Evolutionary conservation across 768 basidiomycete species (phyloP).

Genomic region (Aureoboletus auriporus): DNA sequence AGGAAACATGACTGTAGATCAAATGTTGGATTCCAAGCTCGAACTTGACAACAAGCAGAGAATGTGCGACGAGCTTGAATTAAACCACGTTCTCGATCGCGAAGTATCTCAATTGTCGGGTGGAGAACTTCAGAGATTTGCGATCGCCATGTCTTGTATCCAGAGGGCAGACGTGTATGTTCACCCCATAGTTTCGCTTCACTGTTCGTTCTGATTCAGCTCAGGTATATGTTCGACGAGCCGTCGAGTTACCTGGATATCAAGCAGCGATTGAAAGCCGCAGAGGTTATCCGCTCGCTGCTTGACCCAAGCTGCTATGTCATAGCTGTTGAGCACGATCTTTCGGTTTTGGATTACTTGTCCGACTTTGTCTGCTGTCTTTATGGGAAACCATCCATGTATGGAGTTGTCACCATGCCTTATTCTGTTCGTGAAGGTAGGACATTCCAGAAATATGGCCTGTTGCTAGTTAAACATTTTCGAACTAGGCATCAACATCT

Average conservation of each 20-base stretch:
- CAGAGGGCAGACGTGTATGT: conserved; percentile 93
- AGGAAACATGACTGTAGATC: conserved; percentile 74
- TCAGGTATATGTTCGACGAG: conserved; percentile 98
- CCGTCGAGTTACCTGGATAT: conserved; percentile 98
- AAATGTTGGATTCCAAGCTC: conserved; percentile 91
- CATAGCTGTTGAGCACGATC: conserved; percentile 97
- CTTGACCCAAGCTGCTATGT: conserved; percentile 85
- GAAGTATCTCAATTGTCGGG: conserved; percentile 87
- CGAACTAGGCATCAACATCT: conserved; percentile 90
- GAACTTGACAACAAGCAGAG: conserved; percentile 86
- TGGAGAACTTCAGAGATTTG: conserved; percentile 97
- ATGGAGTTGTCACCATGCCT: conserved; percentile 99
- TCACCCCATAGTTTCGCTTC: not conserved
- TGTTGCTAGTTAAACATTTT: not conserved
- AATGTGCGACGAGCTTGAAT: conserved; percentile 83
- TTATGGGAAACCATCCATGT: conserved; percentile 96
- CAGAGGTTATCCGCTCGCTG: conserved; percentile 88
- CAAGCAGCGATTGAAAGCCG: conserved; percentile 91
- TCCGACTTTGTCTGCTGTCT: conserved; percentile 98
- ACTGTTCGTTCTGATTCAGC: conserved; percentile 2
- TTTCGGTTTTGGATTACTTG: conserved; percentile 96
- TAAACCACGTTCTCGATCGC: conserved; percentile 81
- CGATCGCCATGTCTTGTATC: conserved; percentile 96
- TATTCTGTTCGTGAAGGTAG: conserved; percentile 94
- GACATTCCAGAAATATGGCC: conserved; percentile 11